Conservation (phyloP, 2,329 filamentous ascomycete genomes). For the Claviceps maximensis region DNA sequence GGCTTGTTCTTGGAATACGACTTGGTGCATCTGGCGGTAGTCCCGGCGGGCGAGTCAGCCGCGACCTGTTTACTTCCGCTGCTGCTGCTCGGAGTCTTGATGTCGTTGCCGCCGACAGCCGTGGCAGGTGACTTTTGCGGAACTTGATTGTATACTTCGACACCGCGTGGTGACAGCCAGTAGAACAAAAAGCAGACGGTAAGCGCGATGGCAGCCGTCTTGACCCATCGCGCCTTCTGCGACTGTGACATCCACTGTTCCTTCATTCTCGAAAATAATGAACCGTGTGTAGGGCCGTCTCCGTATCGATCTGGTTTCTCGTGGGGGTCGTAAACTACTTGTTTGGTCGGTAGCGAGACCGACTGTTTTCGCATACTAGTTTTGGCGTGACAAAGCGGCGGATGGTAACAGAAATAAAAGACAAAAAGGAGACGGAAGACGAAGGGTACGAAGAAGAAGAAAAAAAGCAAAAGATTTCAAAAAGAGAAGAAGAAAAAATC, state of each 20-base stretch:
- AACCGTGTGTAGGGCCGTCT: slow-evolving; percentile 31
- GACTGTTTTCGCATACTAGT: slow-evolving; percentile 51
- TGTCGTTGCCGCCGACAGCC: background rate
- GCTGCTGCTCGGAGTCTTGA: slow-evolving; percentile 21
- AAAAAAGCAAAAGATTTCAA: background rate
- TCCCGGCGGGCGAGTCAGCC: slow-evolving; percentile 49
- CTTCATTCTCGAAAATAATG: slow-evolving; percentile 43
- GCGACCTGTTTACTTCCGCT: slow-evolving; percentile 33
- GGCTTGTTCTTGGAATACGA: slow-evolving; percentile 82
- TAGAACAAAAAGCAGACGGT: slow-evolving; percentile 48
- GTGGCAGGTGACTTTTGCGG: slow-evolving; percentile 1
- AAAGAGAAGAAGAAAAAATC: background rate
- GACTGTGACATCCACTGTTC: slow-evolving; percentile 48
- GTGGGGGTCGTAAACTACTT: slow-evolving; percentile 46
- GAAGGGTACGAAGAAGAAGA: background rate
- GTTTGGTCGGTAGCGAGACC: slow-evolving; percentile 48
- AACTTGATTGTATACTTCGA: slow-evolving; percentile 35
- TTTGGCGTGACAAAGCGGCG: background rate
- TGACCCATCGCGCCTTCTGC: slow-evolving; percentile 52
- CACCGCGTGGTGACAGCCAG: slow-evolving; percentile 47
- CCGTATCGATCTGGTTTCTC: slow-evolving; percentile 52
- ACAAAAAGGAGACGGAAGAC: slow-evolving; percentile 1
- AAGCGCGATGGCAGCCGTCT: slow-evolving; percentile 49
- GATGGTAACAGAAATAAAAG: background rate
- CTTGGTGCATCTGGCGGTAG: slow-evolving; percentile 65